phyloP scores from a whole-genome alignment of 768 basidiomycete species.

The Ephemerocybe angulata region DNA sequence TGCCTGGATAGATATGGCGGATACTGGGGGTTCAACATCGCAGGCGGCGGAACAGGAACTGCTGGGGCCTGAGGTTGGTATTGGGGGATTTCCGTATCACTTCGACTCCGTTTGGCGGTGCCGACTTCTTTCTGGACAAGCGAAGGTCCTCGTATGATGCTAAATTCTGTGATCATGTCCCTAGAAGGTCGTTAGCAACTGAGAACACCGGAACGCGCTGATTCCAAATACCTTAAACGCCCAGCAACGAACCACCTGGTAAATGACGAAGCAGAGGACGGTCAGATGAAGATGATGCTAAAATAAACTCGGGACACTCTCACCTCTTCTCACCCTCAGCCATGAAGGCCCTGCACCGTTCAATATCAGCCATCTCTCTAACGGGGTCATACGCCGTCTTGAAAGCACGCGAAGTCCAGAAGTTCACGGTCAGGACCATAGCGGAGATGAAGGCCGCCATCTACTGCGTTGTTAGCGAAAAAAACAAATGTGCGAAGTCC shows the following conservation, averaged over 20 bases:
- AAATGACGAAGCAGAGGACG: too few species aligned
- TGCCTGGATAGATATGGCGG: too few species aligned
- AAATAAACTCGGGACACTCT: slow-evolving; percentile 2
- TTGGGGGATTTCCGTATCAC: too few species aligned
- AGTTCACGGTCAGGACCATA: slow-evolving; percentile 53
- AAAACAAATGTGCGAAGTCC: background rate
- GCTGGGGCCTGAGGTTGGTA: too few species aligned
- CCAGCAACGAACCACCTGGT: slow-evolving; percentile 37
- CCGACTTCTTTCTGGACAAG: background rate
- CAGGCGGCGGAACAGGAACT: background rate
- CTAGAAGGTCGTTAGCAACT: slow-evolving; percentile 19
- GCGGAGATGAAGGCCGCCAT: slow-evolving; percentile 34
- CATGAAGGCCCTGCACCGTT: slow-evolving; percentile 49
- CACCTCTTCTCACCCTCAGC: slow-evolving; percentile 33
- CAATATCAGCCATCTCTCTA: slow-evolving; percentile 47
- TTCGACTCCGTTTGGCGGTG: background rate
- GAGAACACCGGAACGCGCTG: background rate
- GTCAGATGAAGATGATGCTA: background rate
- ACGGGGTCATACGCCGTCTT: slow-evolving; percentile 35
- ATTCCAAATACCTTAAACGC: slow-evolving; percentile 31
- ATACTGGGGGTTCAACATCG: too few species aligned
- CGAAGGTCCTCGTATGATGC: background rate
- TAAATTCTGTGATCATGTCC: slow-evolving; percentile 3
- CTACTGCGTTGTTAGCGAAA: slow-evolving; percentile 13
- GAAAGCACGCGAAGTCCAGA: slow-evolving; percentile 47